Conservation (phyloP, 495 filamentous ascomycete species). For the Ramalina peruviana region DNA sequence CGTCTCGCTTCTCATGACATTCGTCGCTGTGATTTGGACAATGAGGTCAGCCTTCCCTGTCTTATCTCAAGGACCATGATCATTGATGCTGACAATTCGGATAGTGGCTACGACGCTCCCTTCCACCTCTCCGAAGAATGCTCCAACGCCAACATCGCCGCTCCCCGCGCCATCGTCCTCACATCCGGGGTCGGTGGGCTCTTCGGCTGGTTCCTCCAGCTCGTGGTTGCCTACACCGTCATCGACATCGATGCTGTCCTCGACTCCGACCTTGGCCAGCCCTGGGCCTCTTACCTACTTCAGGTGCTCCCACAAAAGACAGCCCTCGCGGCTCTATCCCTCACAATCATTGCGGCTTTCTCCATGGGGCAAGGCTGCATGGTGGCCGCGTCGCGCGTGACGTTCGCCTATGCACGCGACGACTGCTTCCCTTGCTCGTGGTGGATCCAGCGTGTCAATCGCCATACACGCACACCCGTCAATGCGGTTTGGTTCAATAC, state of each 20-base stretch:
- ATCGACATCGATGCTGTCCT: constrained; percentile 49
- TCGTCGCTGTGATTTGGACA: constrained; percentile 48
- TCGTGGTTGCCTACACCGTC: constrained; percentile 72
- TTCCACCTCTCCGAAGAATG: constrained; percentile 72
- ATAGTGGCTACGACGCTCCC: constrained; percentile 50
- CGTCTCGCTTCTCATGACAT: constrained; percentile 62
- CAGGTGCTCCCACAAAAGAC: constrained; percentile 54
- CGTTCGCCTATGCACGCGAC: constrained; percentile 69
- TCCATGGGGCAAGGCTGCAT: constrained; percentile 76
- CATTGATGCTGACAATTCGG: not conserved
- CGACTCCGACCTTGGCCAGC: constrained; percentile 53
- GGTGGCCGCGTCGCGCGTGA: constrained; percentile 67
- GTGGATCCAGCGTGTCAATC: constrained; percentile 54
- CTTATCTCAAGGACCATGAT: not conserved
- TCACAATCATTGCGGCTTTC: constrained; percentile 66
- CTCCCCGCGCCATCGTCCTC: constrained; percentile 64
- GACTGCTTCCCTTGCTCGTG: constrained; percentile 57
- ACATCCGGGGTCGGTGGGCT: constrained; percentile 54
- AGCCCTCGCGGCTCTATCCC: constrained; percentile 48
- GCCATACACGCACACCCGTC: constrained; percentile 53
- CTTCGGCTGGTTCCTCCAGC: constrained; percentile 61
- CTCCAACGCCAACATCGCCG: constrained; percentile 60
- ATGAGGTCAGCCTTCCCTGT: constrained; percentile 19
- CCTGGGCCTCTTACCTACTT: constrained; percentile 61
- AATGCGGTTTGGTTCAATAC: constrained; percentile 68